Conservation (phyloP, 2,329 filamentous ascomycete species). For the Sodiomyces alkalinus region DNA sequence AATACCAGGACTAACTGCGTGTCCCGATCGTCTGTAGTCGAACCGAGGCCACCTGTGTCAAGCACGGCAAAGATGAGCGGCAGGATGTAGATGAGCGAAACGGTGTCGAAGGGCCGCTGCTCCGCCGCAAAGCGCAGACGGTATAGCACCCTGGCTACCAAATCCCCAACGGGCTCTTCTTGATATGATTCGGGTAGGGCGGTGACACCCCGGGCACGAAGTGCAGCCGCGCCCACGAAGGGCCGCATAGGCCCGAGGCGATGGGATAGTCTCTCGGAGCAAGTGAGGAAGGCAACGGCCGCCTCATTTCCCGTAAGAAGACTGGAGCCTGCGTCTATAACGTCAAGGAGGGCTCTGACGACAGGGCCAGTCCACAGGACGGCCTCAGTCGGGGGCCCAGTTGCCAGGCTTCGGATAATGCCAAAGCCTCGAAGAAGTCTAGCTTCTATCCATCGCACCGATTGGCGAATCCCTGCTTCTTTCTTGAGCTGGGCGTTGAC, state of each 20-base stretch:
- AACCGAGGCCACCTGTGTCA: constrained; percentile 61
- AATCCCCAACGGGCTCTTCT: constrained; percentile 66
- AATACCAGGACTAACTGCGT: constrained; percentile 80
- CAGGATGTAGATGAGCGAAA: constrained; percentile 76
- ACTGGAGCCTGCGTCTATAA: constrained; percentile 67
- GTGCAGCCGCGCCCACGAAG: constrained; percentile 76
- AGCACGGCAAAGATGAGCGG: constrained; percentile 71
- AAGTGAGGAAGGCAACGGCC: constrained; percentile 63
- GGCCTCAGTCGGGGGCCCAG: constrained; percentile 78
- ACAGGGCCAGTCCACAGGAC: constrained; percentile 78
- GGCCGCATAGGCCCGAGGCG: constrained; percentile 63
- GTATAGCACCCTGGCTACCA: constrained; percentile 81
- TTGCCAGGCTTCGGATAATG: constrained; percentile 68
- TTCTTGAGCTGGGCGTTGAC: constrained; percentile 84
- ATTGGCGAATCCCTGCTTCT: constrained; percentile 61
- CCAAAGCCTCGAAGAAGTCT: constrained; percentile 71
- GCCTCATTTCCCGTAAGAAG: constrained; percentile 69
- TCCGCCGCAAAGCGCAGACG: constrained; percentile 80
- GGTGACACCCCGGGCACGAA: constrained; percentile 62
- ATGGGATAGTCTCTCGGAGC: constrained; percentile 57
- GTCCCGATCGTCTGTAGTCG: constrained; percentile 62
- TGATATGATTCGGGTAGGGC: constrained; percentile 57
- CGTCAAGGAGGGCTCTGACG: constrained; percentile 55
- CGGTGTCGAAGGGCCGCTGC: constrained; percentile 81
- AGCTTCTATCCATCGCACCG: constrained; percentile 54